These are phyloP conservation scores for Colletotrichum tabaci DNA, from an alignment of 2,329 filamentous ascomycete genomes.

Conservation along the genomic window DNA sequence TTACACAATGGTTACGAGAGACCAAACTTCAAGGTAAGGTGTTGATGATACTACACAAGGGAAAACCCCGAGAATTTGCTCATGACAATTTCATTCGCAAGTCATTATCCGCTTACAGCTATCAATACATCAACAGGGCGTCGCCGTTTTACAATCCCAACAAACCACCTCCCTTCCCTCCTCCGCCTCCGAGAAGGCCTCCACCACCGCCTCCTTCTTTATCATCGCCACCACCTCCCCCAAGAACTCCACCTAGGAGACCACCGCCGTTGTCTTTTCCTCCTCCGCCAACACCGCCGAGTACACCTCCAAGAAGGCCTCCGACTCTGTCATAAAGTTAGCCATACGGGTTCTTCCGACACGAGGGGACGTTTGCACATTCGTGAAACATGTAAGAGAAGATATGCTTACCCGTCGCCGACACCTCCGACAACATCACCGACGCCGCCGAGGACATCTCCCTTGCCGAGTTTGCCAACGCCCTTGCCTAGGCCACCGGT, in stretches of 20 bases:
- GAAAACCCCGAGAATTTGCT: too few relatives aligned
- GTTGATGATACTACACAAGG: too few relatives aligned
- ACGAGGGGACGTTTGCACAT: background rate
- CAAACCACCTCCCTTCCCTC: conserved; percentile 10
- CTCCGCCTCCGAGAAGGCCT: conserved; percentile 21
- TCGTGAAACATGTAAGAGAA: background rate
- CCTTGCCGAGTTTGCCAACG: conserved; percentile 34
- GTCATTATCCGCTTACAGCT: background rate
- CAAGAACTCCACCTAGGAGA: conserved; percentile 31
- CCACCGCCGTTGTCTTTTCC: conserved; percentile 11
- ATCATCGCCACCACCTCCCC: conserved; percentile 20
- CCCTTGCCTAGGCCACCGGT: conserved; percentile 34
- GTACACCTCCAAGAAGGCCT: conserved; percentile 32
- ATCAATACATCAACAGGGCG: background rate
- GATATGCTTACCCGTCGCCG: conserved; percentile 29
- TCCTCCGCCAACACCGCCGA: conserved; percentile 27
- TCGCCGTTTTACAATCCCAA: background rate
- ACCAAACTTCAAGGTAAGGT: too few relatives aligned
- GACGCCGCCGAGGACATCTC: conserved; percentile 31
- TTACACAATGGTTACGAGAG: too few relatives aligned
- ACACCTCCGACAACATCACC: conserved; percentile 37
- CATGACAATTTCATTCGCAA: background rate
- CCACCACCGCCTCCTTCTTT: conserved; percentile 20
- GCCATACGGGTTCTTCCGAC: fast-evolving
- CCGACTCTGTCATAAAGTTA: conserved; percentile 12